A percentile compares a stretch with the other conserved stretches of the same genome.
Conservation (phyloP, 2,329 filamentous ascomycete genomes). For the Phoma sp. region DNA sequence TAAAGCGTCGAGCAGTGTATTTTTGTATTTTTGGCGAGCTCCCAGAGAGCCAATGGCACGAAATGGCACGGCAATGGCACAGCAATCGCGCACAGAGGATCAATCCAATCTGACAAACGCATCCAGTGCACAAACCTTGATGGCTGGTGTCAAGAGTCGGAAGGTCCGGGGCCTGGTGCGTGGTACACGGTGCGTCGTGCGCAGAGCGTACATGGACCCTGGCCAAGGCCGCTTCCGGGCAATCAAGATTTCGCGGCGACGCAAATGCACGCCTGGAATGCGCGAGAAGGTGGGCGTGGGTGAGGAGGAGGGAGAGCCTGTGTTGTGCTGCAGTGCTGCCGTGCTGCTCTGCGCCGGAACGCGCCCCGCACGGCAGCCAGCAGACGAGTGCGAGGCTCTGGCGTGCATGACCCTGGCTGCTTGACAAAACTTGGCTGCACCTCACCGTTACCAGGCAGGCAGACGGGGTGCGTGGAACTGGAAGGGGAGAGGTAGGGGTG, state of each 20-base stretch:
- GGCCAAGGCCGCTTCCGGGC: conserved; percentile 25
- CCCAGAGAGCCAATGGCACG: neutral
- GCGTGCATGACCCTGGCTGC: conserved; percentile 9
- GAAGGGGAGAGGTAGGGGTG: conserved; percentile 9
- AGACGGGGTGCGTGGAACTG: neutral
- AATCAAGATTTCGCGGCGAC: conserved; percentile 25
- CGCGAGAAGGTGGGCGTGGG: conserved; percentile 1
- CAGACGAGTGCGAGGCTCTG: conserved; percentile 1
- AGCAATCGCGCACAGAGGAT: conserved; percentile 19
- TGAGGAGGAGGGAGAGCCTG: neutral
- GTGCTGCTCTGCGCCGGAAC: conserved; percentile 1
- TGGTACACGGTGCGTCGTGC: no score
- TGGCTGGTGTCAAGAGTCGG: conserved; percentile 11
- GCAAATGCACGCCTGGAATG: conserved; percentile 19
- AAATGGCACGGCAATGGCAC: neutral
- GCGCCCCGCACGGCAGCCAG: conserved; percentile 6
- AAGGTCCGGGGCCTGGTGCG: neutral
- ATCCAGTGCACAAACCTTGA: conserved; percentile 16
- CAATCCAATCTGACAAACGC: neutral
- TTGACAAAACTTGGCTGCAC: neutral
- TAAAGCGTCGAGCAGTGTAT: conserved; percentile 27
- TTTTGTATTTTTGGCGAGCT: conserved; percentile 20
- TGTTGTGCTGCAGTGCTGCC: neutral
- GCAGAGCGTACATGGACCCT: neutral
- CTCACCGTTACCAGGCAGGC: neutral